Evolutionary conservation across 768 basidiomycete genomes (phyloP).

Genomic region (Crucibulum laeve): DNA sequence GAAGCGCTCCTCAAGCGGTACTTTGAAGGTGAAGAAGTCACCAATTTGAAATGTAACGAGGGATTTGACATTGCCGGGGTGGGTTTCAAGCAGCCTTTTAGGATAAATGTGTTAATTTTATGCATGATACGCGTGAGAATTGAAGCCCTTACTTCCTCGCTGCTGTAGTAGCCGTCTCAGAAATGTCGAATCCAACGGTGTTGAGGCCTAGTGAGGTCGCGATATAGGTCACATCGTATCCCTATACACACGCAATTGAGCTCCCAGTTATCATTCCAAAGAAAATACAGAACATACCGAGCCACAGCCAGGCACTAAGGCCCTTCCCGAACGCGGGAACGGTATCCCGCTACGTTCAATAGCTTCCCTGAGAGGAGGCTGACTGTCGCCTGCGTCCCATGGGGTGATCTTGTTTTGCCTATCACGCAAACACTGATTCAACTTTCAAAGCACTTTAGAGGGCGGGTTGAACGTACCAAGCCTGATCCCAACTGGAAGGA

Average conservation of each 20-base stretch:
- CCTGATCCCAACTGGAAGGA: constrained; percentile 7
- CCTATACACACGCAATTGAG: constrained; percentile 30
- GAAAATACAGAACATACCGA: constrained; percentile 17
- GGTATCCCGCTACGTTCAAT: constrained; percentile 39
- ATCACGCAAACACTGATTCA: background rate
- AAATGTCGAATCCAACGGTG: constrained; percentile 52
- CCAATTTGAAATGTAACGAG: constrained; percentile 32
- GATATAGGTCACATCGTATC: constrained; percentile 56
- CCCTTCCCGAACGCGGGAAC: constrained; percentile 30
- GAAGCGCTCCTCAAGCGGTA: constrained; percentile 33
- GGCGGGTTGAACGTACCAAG: constrained; percentile 4
- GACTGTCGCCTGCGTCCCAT: constrained; percentile 55
- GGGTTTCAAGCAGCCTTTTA: constrained; percentile 12
- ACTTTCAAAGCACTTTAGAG: background rate
- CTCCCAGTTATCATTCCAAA: background rate
- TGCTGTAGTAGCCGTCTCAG: constrained; percentile 44
- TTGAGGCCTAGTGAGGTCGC: constrained; percentile 44
- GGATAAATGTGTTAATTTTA: background rate
- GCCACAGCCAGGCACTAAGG: constrained; percentile 46
- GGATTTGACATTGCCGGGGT: constrained; percentile 14
- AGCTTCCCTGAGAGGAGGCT: constrained; percentile 52
- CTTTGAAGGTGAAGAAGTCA: constrained; percentile 53
- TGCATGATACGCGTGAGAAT: background rate
- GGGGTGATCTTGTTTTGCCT: constrained; percentile 53
- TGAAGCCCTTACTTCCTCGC: constrained; percentile 35